Conservation (phyloP, 805 yeast species). For the Cyberlindnera veronae region DNA sequence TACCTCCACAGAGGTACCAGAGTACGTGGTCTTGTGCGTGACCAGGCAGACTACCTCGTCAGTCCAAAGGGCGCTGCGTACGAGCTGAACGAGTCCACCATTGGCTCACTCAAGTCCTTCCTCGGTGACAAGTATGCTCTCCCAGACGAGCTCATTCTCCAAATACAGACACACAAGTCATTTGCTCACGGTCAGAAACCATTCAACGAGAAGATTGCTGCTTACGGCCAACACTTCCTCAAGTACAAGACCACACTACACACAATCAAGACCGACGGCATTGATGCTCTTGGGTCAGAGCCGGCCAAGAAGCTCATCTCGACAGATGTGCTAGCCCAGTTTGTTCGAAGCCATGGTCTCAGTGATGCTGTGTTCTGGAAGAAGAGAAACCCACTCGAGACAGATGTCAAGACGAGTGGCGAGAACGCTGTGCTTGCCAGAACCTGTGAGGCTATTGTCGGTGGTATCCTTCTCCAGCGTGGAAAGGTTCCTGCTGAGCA, state of each 20-base stretch:
- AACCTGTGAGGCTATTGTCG: slow-evolving; percentile 58
- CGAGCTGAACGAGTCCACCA: slow-evolving; percentile 46
- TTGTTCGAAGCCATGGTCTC: slow-evolving; percentile 46
- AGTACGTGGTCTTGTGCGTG: slow-evolving; percentile 68
- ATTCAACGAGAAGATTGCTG: slow-evolving; percentile 79
- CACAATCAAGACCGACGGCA: slow-evolving; percentile 24
- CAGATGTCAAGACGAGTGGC: slow-evolving; percentile 47
- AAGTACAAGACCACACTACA: slow-evolving; percentile 37
- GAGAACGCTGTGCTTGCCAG: slow-evolving; percentile 52
- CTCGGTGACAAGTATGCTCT: slow-evolving; percentile 49
- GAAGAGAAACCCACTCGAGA: slow-evolving; percentile 46
- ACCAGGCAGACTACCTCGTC: slow-evolving; percentile 54
- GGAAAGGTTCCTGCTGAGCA: slow-evolving; percentile 58
- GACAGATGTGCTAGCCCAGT: slow-evolving; percentile 46
- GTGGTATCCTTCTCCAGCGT: slow-evolving; percentile 61
- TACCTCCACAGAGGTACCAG: slow-evolving; percentile 46
- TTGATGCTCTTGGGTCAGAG: slow-evolving; percentile 58
- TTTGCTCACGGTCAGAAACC: slow-evolving; percentile 91
- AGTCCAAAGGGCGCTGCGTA: slow-evolving; percentile 52
- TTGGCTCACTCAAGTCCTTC: slow-evolving; percentile 46
- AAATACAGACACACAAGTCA: slow-evolving; percentile 88
- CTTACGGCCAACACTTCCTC: slow-evolving; percentile 64
- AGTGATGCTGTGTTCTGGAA: slow-evolving; percentile 64
- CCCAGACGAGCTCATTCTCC: slow-evolving; percentile 62
- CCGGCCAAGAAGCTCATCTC: slow-evolving; percentile 50